Conservation (phyloP, 2,329 filamentous ascomycete genomes). For the Coccinonectria pachysandricola region DNA sequence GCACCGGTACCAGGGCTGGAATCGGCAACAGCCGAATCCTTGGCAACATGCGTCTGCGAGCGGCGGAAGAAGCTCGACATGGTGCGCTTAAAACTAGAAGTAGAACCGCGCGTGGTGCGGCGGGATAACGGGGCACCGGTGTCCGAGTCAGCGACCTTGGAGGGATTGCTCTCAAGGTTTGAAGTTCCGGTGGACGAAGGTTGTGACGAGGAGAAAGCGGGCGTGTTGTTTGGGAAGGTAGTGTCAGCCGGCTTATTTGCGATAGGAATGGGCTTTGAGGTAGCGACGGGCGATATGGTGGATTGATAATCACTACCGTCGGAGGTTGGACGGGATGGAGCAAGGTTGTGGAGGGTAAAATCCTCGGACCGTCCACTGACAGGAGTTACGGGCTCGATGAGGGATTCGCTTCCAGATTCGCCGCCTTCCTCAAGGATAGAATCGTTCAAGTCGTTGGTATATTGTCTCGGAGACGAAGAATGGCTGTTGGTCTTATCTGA, state of each 20-base stretch:
- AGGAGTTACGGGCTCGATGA: conserved; percentile 52
- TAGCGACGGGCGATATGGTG: conserved; percentile 6
- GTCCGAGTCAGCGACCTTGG: conserved; percentile 16
- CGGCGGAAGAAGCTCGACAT: conserved; percentile 41
- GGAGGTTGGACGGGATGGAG: neutral
- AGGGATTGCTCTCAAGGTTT: conserved; percentile 11
- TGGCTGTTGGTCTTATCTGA: conserved; percentile 21
- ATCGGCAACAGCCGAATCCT: conserved; percentile 14
- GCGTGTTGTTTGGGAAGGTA: conserved; percentile 5
- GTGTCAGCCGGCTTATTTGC: conserved; percentile 4
- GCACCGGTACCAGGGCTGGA: conserved; percentile 20
- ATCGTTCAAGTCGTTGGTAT: conserved; percentile 38
- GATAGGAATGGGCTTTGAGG: conserved; percentile 6
- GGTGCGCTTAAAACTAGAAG: conserved; percentile 37
- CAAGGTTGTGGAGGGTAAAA: conserved; percentile 30
- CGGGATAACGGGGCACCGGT: conserved; percentile 24
- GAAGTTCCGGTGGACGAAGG: conserved; percentile 10
- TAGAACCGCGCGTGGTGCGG: conserved; percentile 31
- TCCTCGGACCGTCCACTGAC: conserved; percentile 48
- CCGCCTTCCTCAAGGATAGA: conserved; percentile 47
- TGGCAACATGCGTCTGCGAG: conserved; percentile 21
- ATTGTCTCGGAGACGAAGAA: conserved; percentile 36
- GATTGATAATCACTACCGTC: conserved; percentile 3
- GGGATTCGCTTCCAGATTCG: conserved; percentile 50
- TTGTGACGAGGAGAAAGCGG: conserved; percentile 8